Evolutionary conservation across 306 rosid species (phyloP), one percentile per base, ranked within the genome.

Genomic region (Aeschynomene evenia): DNA sequence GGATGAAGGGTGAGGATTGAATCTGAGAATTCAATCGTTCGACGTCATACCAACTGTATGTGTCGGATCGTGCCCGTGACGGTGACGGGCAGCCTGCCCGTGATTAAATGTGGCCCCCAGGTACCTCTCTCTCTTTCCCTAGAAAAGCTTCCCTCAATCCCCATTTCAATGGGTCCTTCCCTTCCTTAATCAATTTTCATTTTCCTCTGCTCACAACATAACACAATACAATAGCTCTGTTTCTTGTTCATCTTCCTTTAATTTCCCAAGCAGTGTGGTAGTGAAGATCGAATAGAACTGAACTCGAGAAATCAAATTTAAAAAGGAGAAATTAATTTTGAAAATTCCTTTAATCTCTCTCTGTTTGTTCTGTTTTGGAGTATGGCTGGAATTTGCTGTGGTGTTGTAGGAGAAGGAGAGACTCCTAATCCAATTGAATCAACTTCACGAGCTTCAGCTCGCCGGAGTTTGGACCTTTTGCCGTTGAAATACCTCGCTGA

Each of bases 361-460:
- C n/a, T n/a, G n/a, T n/a, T n/a, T n/a, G n/a, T n/a, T n/a, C n/a
- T n/a, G n/a, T n/a, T n/a, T n/a, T n/a, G n/a, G n/a, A n/a, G n/a
- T 1, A 45, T 92, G 98, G 92, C 93, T 52, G 96, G 83, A 16
- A 85, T 88, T 56, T 92, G 98, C 66, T 92, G 90, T 51, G 89
- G 88, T 9, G 79, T 84, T 65, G 87, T 85, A 23, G 95, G 84
- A 8, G 96, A 86, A 4, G 81, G 77, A 28, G 96, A 92, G 48
- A 45, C 93, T 14, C 57, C 85, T 5, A 50, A 89, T 7, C 52
- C 83, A 1, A 75, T 83, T 14, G 86, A 83, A 12, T 58, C 85
- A 6, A 69, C 71, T 12, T 69, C 86, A 0, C 66, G 82, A 31
- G 13, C 65, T 1, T 75, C 80, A 0, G 36, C 74, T 36, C 91